Evolutionary conservation across 306 rosid species (phyloP).

Genomic region (Sicyos edulis): DNA sequence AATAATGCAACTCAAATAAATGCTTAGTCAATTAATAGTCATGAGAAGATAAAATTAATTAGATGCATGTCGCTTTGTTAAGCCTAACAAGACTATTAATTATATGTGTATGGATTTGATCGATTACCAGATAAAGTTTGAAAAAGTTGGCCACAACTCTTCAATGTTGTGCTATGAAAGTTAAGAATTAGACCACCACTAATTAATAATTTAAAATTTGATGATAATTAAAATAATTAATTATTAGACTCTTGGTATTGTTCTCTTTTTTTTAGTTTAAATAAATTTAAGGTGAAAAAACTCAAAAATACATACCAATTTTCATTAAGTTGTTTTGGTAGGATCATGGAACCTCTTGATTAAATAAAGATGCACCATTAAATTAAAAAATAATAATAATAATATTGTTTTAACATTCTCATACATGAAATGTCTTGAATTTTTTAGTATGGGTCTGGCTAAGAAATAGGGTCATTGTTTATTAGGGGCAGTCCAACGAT

Average conservation of each 20-base stretch:
- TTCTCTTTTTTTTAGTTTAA: too few relatives aligned
- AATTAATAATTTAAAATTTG: not conserved
- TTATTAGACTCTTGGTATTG: not conserved
- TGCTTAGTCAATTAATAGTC: not conserved
- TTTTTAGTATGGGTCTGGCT: too few relatives aligned
- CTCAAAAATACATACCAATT: too few relatives aligned
- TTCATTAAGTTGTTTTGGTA: too few relatives aligned
- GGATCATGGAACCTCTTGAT: too few relatives aligned
- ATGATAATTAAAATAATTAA: conserved; percentile 1
- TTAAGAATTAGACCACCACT: not conserved
- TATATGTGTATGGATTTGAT: conserved; percentile 3
- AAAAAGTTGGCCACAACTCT: not conserved
- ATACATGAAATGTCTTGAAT: too few relatives aligned
- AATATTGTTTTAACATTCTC: too few relatives aligned
- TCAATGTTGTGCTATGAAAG: not conserved
- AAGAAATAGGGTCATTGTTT: too few relatives aligned
- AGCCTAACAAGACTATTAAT: conserved; percentile 4
- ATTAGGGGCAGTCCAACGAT: too few relatives aligned
- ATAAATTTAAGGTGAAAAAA: too few relatives aligned
- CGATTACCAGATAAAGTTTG: conserved; percentile 20
- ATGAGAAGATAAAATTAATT: conserved; percentile 12
- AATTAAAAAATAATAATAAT: too few relatives aligned
- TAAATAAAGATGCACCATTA: too few relatives aligned
- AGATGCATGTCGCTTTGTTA: conserved; percentile 10
- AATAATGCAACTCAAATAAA: conserved; percentile 13